Conservation (phyloP, 768 basidiomycete genomes). For the Panus rudis region DNA sequence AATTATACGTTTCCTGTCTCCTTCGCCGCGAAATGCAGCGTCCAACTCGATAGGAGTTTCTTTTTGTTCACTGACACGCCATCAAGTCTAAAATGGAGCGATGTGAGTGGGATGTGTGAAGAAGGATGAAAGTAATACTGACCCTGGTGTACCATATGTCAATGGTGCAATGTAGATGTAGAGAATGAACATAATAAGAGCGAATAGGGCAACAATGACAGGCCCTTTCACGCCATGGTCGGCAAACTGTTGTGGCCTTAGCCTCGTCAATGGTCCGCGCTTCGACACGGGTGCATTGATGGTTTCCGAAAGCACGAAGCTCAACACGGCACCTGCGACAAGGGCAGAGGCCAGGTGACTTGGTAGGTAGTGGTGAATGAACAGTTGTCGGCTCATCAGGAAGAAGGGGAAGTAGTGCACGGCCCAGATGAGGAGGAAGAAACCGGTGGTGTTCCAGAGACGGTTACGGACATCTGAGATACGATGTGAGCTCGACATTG, state of each 20-base stretch:
- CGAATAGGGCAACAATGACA: slow-evolving; percentile 49
- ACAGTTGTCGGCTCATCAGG: slow-evolving; percentile 94
- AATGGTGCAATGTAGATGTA: slow-evolving; percentile 79
- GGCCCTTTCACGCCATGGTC: slow-evolving; percentile 79
- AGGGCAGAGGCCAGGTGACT: slow-evolving; percentile 91
- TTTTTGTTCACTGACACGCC: slow-evolving; percentile 81
- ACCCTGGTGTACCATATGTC: slow-evolving; percentile 97
- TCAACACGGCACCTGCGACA: slow-evolving; percentile 86
- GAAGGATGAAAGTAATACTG: slow-evolving; percentile 25
- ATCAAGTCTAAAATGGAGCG: slow-evolving; percentile 49
- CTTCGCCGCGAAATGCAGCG: slow-evolving; percentile 86
- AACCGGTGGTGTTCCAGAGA: slow-evolving; percentile 91
- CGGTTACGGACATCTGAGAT: slow-evolving; percentile 81
- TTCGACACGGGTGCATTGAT: slow-evolving; percentile 88
- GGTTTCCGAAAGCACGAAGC: slow-evolving; percentile 83
- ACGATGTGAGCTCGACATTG: background rate
- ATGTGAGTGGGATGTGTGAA: background rate
- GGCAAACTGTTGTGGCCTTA: slow-evolving; percentile 42
- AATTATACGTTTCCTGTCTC: slow-evolving; percentile 26
- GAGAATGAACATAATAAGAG: slow-evolving; percentile 52
- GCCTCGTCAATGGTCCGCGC: slow-evolving; percentile 53
- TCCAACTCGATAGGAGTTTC: slow-evolving; percentile 85
- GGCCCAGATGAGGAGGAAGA: slow-evolving; percentile 92
- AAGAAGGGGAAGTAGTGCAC: slow-evolving; percentile 98
- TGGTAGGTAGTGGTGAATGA: slow-evolving; percentile 96